phyloP scores from a whole-genome alignment of 2,329 filamentous ascomycete species.

The Sordariomycetes sp. region DNA sequence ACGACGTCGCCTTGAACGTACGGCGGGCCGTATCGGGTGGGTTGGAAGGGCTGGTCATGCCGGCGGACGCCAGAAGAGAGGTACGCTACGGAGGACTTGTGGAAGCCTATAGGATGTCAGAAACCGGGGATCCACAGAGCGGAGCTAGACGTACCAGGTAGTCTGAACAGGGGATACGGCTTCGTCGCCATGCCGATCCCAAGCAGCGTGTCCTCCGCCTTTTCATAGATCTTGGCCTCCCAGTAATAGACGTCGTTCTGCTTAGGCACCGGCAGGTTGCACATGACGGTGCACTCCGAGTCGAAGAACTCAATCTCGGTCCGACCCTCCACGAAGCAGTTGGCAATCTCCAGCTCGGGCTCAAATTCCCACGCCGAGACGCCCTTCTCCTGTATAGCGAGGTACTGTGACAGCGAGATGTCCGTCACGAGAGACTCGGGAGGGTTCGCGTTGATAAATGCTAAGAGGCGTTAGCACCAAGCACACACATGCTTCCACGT shows the following conservation, averaged over 20 bases:
- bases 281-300: slow-evolving; percentile 92
- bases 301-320: slow-evolving; percentile 99
- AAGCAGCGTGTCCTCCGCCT: slow-evolving; percentile 75
- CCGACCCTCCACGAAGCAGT: slow-evolving; percentile 92
- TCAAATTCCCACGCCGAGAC: slow-evolving; percentile 99
- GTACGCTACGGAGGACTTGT: slow-evolving; percentile 88
- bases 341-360: slow-evolving; percentile 95
- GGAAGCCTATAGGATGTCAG: slow-evolving; percentile 45
- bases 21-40: slow-evolving; percentile 67
- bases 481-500: background rate
- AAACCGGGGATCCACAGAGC: background rate
- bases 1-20: slow-evolving; percentile 92
- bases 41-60: slow-evolving; percentile 82
- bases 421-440: slow-evolving; percentile 93
- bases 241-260: slow-evolving; percentile 99
- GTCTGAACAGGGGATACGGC: slow-evolving; percentile 84
- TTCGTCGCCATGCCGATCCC: slow-evolving; percentile 94
- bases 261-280: slow-evolving; percentile 91
- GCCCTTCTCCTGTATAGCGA: slow-evolving; percentile 97
- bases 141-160: slow-evolving; percentile 57
- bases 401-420: slow-evolving; percentile 92
- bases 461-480: slow-evolving; percentile 30
- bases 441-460: slow-evolving; percentile 86
- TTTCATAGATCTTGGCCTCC: slow-evolving; percentile 98
- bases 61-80: slow-evolving; percentile 76